Conservation (phyloP, 78 protist genomes). For the Dictyostelium firmibasis region DNA sequence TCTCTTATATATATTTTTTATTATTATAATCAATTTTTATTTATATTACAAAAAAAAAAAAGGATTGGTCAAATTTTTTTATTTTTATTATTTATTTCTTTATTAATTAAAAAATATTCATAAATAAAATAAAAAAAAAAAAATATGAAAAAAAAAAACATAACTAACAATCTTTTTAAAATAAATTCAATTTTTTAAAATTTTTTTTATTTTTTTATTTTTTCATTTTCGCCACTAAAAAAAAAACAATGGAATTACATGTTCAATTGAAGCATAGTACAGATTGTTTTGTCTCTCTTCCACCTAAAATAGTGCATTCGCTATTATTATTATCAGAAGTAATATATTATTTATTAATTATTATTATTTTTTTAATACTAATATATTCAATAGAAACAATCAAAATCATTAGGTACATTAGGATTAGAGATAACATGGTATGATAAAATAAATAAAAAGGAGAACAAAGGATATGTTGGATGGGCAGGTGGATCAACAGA, state of each 20-base stretch:
- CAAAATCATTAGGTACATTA: constrained; percentile 21
- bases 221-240: not conserved
- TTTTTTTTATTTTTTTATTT: too few relatives aligned
- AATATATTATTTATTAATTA: not conserved
- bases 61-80: too few relatives aligned
- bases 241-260: constrained; percentile 48
- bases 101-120: too few relatives aligned
- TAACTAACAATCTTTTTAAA: too few relatives aligned
- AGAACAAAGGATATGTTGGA: constrained; percentile 50
- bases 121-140: too few relatives aligned
- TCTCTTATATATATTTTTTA: too few relatives aligned
- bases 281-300: constrained; percentile 68
- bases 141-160: too few relatives aligned
- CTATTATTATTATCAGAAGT: constrained; percentile 31
- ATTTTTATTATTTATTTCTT: too few relatives aligned
- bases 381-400: not conserved
- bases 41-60: too few relatives aligned
- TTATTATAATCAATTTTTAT: too few relatives aligned
- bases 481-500: constrained; percentile 72
- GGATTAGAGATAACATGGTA: constrained; percentile 65
- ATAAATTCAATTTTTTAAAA: too few relatives aligned
- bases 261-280: constrained; percentile 53
- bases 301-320: constrained; percentile 43
- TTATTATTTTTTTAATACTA: too few relatives aligned
- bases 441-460: constrained; percentile 41